A percentile compares a stretch with the other conserved stretches of the same genome.
Evolutionary conservation across 306 rosid species (phyloP).

Genomic region (Vigna unguiculata): DNA sequence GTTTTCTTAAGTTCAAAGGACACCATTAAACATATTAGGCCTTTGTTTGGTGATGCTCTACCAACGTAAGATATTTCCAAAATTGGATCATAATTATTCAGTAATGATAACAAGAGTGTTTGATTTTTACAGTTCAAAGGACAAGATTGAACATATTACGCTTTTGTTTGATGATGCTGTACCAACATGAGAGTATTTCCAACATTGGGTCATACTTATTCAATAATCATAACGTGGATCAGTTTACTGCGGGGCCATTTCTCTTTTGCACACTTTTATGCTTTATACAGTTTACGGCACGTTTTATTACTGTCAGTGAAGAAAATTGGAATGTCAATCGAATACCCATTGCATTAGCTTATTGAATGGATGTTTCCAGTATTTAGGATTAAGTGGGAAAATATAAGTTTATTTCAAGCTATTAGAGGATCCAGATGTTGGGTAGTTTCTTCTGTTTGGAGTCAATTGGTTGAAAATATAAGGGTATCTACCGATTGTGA

Average conservation of each 20-base stretch:
- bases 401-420: neutral
- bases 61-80: too few species aligned
- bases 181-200: too few species aligned
- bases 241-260: neutral
- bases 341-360: neutral
- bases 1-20: neutral
- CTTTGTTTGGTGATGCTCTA: too few species aligned
- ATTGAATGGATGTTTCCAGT: slow-evolving; percentile 1
- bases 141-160: too few species aligned
- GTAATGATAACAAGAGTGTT: too few species aligned
- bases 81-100: too few species aligned
- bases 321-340: neutral
- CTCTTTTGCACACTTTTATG: neutral
- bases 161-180: too few species aligned
- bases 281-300: neutral
- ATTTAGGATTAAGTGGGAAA: slow-evolving; percentile 8
- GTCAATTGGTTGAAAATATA: slow-evolving; percentile 4
- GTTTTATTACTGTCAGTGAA: neutral
- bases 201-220: too few species aligned
- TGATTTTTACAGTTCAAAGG: too few species aligned
- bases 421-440: neutral
- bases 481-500: neutral
- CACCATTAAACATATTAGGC: too few species aligned
- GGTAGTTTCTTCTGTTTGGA: slow-evolving; percentile 3
- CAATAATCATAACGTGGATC: neutral